Evolutionary conservation across 352 stramenopile species (phyloP).

Genomic region (Globisporangium perplexum): DNA sequence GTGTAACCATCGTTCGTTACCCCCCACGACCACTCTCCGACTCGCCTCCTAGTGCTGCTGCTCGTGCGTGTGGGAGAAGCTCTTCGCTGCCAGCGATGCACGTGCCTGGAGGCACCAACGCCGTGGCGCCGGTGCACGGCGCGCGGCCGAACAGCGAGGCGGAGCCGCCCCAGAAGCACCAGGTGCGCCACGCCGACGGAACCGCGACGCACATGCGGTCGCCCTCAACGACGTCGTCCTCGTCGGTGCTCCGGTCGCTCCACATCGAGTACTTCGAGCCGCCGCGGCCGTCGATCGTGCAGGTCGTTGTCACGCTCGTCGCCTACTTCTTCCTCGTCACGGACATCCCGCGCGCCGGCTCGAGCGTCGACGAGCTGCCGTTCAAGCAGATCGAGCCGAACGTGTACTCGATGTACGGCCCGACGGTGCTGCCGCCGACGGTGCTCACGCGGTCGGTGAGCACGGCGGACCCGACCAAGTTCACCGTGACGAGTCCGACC

Average conservation of each 20-base stretch:
- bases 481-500: slow-evolving; percentile 10
- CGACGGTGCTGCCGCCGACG: slow-evolving; percentile 22
- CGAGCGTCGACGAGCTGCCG: slow-evolving; percentile 30
- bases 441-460: slow-evolving; percentile 17
- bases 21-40: no score
- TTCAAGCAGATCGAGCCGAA: slow-evolving; percentile 46
- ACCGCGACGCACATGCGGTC: background rate
- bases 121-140: slow-evolving; percentile 6
- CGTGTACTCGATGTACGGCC: slow-evolving; percentile 41
- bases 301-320: slow-evolving; percentile 29
- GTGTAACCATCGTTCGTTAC: no score
- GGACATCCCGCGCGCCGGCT: slow-evolving; percentile 30
- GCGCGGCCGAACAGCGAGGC: background rate
- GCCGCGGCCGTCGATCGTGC: slow-evolving; percentile 13
- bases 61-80: no score
- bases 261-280: slow-evolving; percentile 18
- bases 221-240: slow-evolving; percentile 3
- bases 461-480: slow-evolving; percentile 3
- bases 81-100: background rate
- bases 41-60: no score
- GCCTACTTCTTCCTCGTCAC: slow-evolving; percentile 41
- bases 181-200: background rate
- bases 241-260: slow-evolving; percentile 9
- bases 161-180: background rate
- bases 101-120: slow-evolving; percentile 1